Evolutionary conservation across 768 basidiomycete genomes (phyloP).

Genomic region (Ramaria rubella): DNA sequence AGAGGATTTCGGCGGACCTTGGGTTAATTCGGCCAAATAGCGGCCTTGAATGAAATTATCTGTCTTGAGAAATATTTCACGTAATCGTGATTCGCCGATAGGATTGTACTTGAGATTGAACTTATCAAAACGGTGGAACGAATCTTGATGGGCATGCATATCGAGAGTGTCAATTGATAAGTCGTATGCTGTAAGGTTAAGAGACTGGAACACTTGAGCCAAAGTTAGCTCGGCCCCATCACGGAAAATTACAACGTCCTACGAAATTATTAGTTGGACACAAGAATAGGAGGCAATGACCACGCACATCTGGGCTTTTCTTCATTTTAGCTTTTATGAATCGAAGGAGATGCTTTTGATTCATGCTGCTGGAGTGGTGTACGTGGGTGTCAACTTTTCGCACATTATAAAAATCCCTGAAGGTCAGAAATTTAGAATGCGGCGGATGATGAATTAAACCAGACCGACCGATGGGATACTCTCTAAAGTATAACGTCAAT

Average conservation of each 20-base stretch:
- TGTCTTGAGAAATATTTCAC: constrained; percentile 98
- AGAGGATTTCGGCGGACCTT: constrained; percentile 44
- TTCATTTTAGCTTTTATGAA: constrained; percentile 99
- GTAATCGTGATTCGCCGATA: constrained; percentile 86
- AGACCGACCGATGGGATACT: constrained; percentile 70
- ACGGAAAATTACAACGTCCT: constrained; percentile 96
- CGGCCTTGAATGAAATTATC: constrained; percentile 90
- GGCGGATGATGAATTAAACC: neutral
- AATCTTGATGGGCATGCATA: constrained; percentile 98
- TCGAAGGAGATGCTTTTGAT: constrained; percentile 95
- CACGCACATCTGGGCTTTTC: constrained; percentile 63
- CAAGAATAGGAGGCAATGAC: neutral
- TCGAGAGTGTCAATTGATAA: constrained; percentile 98
- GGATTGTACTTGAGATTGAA: constrained; percentile 98
- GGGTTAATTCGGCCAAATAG: constrained; percentile 92
- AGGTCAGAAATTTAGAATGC: neutral
- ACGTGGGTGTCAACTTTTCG: constrained; percentile 99
- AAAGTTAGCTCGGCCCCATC: constrained; percentile 86
- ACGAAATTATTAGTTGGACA: neutral
- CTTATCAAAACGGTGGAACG: constrained; percentile 97
- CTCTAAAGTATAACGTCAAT: constrained; percentile 33
- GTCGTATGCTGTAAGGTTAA: constrained; percentile 93
- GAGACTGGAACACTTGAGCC: constrained; percentile 90
- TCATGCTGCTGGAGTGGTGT: constrained; percentile 98
- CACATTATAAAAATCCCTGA: constrained; percentile 96